Base-by-base conservation (phyloP, 768 basidiomycete genomes). In the Trametes gibbosa region DNA sequence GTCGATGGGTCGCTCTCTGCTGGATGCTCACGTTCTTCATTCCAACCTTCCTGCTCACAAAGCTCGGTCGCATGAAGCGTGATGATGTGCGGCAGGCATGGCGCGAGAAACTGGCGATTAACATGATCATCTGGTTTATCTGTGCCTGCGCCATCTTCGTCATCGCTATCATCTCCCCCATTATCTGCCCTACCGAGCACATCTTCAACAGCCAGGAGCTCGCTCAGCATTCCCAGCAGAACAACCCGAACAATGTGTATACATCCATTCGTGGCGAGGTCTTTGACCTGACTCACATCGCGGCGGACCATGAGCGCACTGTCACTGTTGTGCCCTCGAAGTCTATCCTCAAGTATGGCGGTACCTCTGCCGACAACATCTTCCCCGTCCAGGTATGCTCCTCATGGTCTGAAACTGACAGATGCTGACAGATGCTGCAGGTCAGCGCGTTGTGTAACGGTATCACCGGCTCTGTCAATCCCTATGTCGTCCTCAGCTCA, bases 151-250 rank as follows among this genome's bases (percentile, higher is more conserved):
- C 93, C 0, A 81, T 95, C 47, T 98, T 99, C 72, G 90, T 99
- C 67, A 95, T 98, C 68, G 92, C 92, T 10, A 73, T 95, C 24
- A 79, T 98, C 27, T 93, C 92, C 12, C 72, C 81, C 53, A 73
- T 99, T 58, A 98, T 99, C 72, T 99, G 97, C 69, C 97, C 97
- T 1, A 92, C 87, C 63, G 87, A 98, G 67, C 89, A 97, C 70
- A 90, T 99, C 52, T 99, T 87, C 80, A 91, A 84, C 64, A 73
- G 77, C 5, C 75, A 76, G 24, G 97, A 99, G 71, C 75, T 99
- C 37, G 78, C 84, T 3, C 78, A 81, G 3, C 92, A 95, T 69
- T 87, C 83, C n/a, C 79, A 74, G 43, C 63, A 75, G 61, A 74
- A 81, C 64, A 79, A 79, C 52, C 85, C 91, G 0, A 87, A 88